A percentile compares a stretch with the other conserved stretches of the same genome.
These are phyloP conservation scores for Ceratobasidium papillatum DNA, from an alignment of 1,284 basidiomycete species.

Conservation along the genomic window DNA sequence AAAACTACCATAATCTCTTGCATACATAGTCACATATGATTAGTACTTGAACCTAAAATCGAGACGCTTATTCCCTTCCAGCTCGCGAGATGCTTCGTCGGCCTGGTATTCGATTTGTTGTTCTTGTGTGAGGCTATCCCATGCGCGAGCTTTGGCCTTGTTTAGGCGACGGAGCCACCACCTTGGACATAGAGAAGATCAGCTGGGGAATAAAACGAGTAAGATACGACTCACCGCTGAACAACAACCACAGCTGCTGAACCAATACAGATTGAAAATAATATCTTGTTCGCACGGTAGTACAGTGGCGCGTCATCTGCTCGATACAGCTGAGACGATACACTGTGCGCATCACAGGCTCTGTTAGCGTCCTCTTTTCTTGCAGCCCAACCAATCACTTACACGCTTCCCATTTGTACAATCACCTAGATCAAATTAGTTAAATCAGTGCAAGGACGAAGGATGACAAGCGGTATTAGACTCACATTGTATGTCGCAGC, in stretches of 20 bases:
- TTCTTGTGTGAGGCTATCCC: constrained; percentile 19
- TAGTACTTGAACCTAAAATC: constrained; percentile 30
- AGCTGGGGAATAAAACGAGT: neutral
- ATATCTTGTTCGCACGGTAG: constrained; percentile 33
- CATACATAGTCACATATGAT: neutral
- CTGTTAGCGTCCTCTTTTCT: neutral
- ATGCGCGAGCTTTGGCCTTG: constrained; percentile 3
- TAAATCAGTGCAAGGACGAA: neutral
- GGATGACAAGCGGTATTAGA: neutral
- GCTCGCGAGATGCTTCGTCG: constrained; percentile 17
- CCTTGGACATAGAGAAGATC: neutral
- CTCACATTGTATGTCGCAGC: constrained; percentile 31
- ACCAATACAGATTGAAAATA: constrained; percentile 18
- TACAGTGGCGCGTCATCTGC: constrained; percentile 22
- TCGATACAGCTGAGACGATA: constrained; percentile 27
- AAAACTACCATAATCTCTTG: neutral
- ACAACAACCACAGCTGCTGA: constrained; percentile 7
- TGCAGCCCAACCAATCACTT: neutral
- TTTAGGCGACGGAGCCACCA: constrained; percentile 24
- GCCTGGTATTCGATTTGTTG: constrained; percentile 28
- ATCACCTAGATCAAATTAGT: constrained; percentile 15
- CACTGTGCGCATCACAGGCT: neutral
- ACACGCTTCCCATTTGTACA: constrained; percentile 36
- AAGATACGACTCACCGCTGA: neutral
- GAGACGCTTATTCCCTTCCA: constrained; percentile 22